Percentiles rank a stretch among this genome's conserved stretches.
Conservation (phyloP, 2,329 filamentous ascomycete genomes). For the Phyllosticta citribraziliensis region DNA sequence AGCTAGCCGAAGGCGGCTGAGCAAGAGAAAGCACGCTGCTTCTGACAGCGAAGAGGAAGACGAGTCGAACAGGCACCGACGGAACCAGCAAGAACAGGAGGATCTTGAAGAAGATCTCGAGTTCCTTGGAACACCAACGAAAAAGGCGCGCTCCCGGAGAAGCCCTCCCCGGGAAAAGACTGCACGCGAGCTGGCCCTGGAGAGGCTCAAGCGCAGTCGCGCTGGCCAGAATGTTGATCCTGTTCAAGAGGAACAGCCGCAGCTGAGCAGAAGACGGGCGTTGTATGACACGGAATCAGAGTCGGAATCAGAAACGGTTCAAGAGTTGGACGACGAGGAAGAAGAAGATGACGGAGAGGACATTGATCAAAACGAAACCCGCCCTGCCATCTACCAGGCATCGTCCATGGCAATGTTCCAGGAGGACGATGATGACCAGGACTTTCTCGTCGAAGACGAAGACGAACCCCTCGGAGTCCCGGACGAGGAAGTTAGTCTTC, state of each 20-base stretch:
- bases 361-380: not conserved
- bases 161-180: slow-evolving; percentile 18
- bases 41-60: slow-evolving; percentile 19
- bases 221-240: slow-evolving; percentile 21
- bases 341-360: slow-evolving; percentile 13
- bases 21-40: slow-evolving; percentile 7
- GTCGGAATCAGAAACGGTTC: slow-evolving; percentile 13
- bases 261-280: slow-evolving; percentile 16
- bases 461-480: slow-evolving; percentile 43
- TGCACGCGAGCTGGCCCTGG: slow-evolving; percentile 33
- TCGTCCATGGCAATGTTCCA: slow-evolving; percentile 37
- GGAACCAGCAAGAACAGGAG: slow-evolving; percentile 24
- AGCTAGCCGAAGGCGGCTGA: slow-evolving; percentile 4
- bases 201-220: slow-evolving; percentile 33
- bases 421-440: slow-evolving; percentile 48
- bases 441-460: slow-evolving; percentile 56
- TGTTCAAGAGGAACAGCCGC: slow-evolving; percentile 14
- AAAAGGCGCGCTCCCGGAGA: slow-evolving; percentile 14
- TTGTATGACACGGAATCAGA: slow-evolving; percentile 14
- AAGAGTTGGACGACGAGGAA: slow-evolving; percentile 18
- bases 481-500: slow-evolving; percentile 49
- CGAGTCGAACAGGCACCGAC: slow-evolving; percentile 7
- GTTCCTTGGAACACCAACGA: slow-evolving; percentile 29
- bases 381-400: slow-evolving; percentile 9
- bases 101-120: slow-evolving; percentile 38